phyloP scores from a whole-genome alignment of 2,329 filamentous ascomycete genomes.

The Exophiala mesophila region DNA sequence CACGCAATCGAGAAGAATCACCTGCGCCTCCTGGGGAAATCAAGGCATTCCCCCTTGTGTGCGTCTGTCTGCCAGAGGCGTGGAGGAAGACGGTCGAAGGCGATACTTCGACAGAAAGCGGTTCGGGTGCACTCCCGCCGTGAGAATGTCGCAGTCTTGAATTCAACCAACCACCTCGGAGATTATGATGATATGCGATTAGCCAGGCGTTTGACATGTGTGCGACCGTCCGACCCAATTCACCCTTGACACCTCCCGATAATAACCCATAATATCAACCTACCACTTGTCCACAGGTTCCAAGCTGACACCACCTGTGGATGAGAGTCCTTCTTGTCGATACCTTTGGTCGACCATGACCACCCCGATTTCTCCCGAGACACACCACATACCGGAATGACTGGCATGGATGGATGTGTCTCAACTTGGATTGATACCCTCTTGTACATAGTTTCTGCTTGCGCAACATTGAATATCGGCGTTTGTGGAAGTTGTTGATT shows the following conservation, averaged over 20 bases:
- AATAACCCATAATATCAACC: conserved; percentile 24
- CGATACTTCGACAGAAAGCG: conserved; percentile 65
- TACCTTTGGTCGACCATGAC: neutral
- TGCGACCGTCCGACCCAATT: conserved; percentile 12
- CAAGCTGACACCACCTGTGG: conserved; percentile 1
- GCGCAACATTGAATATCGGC: neutral
- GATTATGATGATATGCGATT: conserved; percentile 24
- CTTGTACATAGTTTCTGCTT: conserved; percentile 14
- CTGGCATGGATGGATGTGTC: conserved; percentile 8
- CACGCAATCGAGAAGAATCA: conserved; percentile 56
- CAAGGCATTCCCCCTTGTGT: conserved; percentile 96
- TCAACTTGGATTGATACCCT: conserved; percentile 20
- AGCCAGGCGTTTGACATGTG: conserved; percentile 19
- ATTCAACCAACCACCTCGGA: conserved; percentile 15
- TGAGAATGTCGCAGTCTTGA: too few species aligned
- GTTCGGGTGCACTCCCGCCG: conserved; percentile 35
- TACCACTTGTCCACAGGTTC: neutral
- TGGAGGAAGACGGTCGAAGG: conserved; percentile 97
- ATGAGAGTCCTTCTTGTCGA: neutral
- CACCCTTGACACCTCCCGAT: conserved; percentile 15
- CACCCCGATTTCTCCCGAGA: neutral
- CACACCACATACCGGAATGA: conserved; percentile 3
- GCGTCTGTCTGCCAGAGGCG: conserved; percentile 89
- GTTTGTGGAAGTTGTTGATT: conserved; percentile 1
- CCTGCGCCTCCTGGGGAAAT: conserved; percentile 72